phyloP scores from a whole-genome alignment of 164 flowering plant genomes.

The Dillenia suffruticosa region DNA sequence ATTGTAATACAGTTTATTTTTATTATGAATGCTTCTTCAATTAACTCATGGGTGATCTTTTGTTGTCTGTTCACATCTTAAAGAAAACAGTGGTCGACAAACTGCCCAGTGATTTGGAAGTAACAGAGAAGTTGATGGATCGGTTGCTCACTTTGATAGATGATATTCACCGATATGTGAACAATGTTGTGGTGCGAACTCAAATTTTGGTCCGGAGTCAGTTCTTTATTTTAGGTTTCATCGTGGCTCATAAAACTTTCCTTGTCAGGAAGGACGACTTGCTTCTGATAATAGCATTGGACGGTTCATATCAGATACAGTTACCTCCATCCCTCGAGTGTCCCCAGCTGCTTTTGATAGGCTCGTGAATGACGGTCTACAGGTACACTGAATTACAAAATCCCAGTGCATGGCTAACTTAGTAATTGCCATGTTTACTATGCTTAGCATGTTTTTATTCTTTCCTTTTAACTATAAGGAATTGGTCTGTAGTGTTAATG shows the following conservation, averaged over 20 bases:
- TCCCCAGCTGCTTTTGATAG: conserved; percentile 77
- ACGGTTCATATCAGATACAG: conserved; percentile 65
- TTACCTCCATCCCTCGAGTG: conserved; percentile 75
- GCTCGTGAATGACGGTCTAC: conserved; percentile 80
- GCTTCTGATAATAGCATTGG: conserved; percentile 75
- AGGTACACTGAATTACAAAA: conserved; percentile 38
- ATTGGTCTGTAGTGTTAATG: too few species aligned
- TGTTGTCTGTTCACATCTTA: conserved; percentile 66
- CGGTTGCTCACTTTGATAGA: conserved; percentile 73
- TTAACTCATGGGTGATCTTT: background rate
- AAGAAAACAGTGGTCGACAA: conserved; percentile 77
- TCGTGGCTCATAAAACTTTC: background rate
- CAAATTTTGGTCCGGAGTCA: background rate
- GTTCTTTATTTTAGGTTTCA: too few species aligned
- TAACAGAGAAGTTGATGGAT: conserved; percentile 88
- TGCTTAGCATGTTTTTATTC: too few species aligned
- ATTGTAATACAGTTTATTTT: too few species aligned
- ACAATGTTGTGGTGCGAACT: conserved; percentile 83
- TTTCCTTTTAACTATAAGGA: too few species aligned
- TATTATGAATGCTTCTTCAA: too few species aligned
- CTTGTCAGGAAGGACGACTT: conserved; percentile 63
- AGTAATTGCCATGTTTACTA: too few species aligned
- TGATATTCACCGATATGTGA: conserved; percentile 84
- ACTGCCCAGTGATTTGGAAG: conserved; percentile 89
- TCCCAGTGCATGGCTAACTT: too few species aligned